Base-by-base conservation (phyloP, 2,329 filamentous ascomycete species). In the Allantophomopsis cytisporea region DNA sequence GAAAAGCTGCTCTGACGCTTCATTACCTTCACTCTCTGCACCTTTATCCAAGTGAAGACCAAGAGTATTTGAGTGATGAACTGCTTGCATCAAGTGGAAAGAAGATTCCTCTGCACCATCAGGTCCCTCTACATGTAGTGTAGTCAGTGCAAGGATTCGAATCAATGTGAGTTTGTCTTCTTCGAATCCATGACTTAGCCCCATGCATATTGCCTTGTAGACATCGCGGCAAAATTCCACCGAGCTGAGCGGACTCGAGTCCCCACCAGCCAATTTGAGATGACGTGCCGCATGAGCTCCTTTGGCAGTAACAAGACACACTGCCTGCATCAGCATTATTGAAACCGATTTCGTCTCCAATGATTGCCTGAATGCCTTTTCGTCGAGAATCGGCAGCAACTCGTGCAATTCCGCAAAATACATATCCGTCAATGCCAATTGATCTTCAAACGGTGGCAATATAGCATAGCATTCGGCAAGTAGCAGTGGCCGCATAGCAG, bases 61-160 rank as follows among this genome's bases (percentile, higher is more conserved):
- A 0, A 76, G 55, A 0, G 71, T 75, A 32, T 75, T 67, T 31
- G 69, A 63, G 41, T 77, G 69, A 39, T 76, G 71, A 7, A 74
- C 62, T 1, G 73, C 73, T 14, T 66, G 62, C 7, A 62, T 64
- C 20, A 66, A 68, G 2, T 76, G 53, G 20, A 73, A 64, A 2
- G 71, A 65, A 0, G 73, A 69, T 4, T 69, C 50, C 46, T 76
- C 69, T 10, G 68, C 64, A 45, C 76, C 71, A 28, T 71, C 66
- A 2, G 67, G 60, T 35, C 61, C 62, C 4, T 78, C 72, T n/a
- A 66, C 68, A 47, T 73, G 77, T n/a, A 77, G 58, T 0, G 72
- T 73, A 14, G 76, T 53, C 36, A 76, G 62, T 18, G 65, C 61
- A 6, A 74, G 59, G 12, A 69, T 61, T 20, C 71, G 69, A 30